A percentile compares a stretch with the other conserved stretches of the same genome.
phyloP scores from a whole-genome alignment of 805 yeast species.

The Lachancea lanzarotensis region DNA sequence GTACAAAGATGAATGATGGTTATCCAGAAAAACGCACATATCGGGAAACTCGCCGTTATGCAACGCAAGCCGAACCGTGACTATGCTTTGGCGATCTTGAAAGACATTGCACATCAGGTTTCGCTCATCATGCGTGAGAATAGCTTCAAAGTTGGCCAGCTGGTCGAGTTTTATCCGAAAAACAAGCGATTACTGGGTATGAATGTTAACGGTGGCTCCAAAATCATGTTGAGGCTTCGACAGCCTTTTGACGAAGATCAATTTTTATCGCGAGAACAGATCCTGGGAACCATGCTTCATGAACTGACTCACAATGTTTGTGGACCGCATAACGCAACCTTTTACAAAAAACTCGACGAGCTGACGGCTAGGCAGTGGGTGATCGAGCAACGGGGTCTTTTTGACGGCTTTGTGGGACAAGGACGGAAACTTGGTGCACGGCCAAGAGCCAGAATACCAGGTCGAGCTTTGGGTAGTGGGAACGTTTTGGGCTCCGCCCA shows the following conservation, averaged over 20 bases:
- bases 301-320: conserved; percentile 74
- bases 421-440: conserved; percentile 27
- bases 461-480: neutral
- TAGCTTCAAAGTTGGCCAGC: conserved; percentile 54
- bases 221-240: conserved; percentile 66
- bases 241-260: conserved; percentile 42
- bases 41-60: conserved; percentile 37
- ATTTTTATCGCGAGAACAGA: conserved; percentile 58
- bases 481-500: neutral
- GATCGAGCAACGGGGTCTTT: conserved; percentile 25
- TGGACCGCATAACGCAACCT: conserved; percentile 75
- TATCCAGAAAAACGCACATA: conserved; percentile 25
- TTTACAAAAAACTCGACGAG: conserved; percentile 60
- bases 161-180: conserved; percentile 80
- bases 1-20: neutral
- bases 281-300: conserved; percentile 81
- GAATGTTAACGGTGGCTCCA: conserved; percentile 72
- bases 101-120: conserved; percentile 60
- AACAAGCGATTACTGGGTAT: conserved; percentile 61
- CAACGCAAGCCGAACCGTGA: conserved; percentile 43
- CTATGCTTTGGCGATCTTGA: conserved; percentile 52
- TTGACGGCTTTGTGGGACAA: conserved; percentile 27
- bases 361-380: conserved; percentile 45
- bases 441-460: neutral
- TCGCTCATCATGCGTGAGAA: conserved; percentile 73